These are phyloP conservation scores for Talaromyces ruber DNA, from an alignment of 495 filamentous ascomycete genomes.

Conservation along the genomic window DNA sequence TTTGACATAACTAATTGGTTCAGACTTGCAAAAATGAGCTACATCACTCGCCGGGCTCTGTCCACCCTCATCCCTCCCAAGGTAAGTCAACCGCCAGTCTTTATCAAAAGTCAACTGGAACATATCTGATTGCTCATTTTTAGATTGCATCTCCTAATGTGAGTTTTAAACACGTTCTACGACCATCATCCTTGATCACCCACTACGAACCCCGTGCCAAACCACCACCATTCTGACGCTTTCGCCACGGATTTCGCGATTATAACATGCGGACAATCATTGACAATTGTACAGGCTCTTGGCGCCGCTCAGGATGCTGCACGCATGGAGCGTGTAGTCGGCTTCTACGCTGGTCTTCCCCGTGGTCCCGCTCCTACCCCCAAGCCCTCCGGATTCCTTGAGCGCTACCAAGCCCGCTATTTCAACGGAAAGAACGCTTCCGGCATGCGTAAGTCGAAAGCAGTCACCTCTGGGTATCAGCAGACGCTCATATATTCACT, in stretches of 20 bases:
- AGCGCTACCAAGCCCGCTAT: slow-evolving; percentile 86
- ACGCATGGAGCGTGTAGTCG: slow-evolving; percentile 91
- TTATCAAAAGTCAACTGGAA: neutral
- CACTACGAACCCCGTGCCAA: neutral
- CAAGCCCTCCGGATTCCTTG: slow-evolving; percentile 70
- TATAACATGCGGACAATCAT: neutral
- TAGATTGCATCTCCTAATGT: slow-evolving; percentile 90
- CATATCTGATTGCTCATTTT: slow-evolving; percentile 16
- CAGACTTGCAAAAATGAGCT: slow-evolving; percentile 69
- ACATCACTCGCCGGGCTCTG: slow-evolving; percentile 76
- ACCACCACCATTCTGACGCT: neutral
- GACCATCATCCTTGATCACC: neutral
- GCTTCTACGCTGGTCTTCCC: slow-evolving; percentile 96
- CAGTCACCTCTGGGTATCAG: neutral
- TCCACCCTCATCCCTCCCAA: slow-evolving; percentile 98
- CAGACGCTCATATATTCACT: neutral
- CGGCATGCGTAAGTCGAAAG: slow-evolving; percentile 66
- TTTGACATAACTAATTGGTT: neutral
- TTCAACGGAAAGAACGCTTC: slow-evolving; percentile 81
- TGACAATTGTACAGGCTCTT: slow-evolving; percentile 53
- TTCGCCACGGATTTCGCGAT: neutral
- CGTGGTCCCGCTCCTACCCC: slow-evolving; percentile 75
- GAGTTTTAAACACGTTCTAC: slow-evolving; percentile 34
- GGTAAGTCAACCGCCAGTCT: slow-evolving; percentile 42
- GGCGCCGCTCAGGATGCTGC: slow-evolving; percentile 89